phyloP scores from a whole-genome alignment of 2,329 filamentous ascomycete genomes.

The Penicillium sp. region DNA sequence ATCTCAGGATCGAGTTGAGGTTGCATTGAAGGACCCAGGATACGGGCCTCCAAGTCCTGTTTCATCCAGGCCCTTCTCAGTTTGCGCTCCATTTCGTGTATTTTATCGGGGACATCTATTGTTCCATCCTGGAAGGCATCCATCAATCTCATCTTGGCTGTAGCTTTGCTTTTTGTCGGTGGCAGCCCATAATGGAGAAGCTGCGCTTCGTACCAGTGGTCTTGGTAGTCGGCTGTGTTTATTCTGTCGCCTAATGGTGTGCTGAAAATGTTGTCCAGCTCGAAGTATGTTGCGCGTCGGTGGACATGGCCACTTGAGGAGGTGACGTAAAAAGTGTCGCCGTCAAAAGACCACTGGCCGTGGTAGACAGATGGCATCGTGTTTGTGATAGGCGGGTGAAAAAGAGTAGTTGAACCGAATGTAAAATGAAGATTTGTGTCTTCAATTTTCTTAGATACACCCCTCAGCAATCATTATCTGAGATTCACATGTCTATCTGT shows the following conservation, averaged over 20 bases:
- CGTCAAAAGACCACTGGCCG: constrained; percentile 39
- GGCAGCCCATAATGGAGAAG: constrained; percentile 54
- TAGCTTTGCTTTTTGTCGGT: constrained; percentile 50
- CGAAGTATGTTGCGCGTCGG: constrained; percentile 38
- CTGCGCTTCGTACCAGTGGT: constrained; percentile 56
- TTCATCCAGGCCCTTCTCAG: constrained; percentile 50
- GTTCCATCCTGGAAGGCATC: constrained; percentile 46
- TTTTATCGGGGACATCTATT: constrained; percentile 43
- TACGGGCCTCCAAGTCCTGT: constrained; percentile 31
- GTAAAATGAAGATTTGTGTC: too few species aligned
- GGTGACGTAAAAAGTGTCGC: constrained; percentile 41
- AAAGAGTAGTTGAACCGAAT: neutral
- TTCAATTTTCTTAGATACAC: neutral
- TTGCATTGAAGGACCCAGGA: neutral
- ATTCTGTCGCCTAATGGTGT: neutral
- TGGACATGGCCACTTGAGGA: constrained; percentile 37
- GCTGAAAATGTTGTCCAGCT: constrained; percentile 41
- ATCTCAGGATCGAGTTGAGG: too few species aligned
- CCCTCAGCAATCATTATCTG: neutral
- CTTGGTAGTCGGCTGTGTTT: constrained; percentile 43
- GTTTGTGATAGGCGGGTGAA: too few species aligned
- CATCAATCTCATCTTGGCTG: constrained; percentile 52
- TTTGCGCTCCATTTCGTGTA: constrained; percentile 47
- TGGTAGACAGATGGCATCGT: constrained; percentile 21
- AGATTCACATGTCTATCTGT: neutral